Evolutionary conservation across 2,329 filamentous ascomycete species (phyloP).

Genomic region (Stemphylium beticola): DNA sequence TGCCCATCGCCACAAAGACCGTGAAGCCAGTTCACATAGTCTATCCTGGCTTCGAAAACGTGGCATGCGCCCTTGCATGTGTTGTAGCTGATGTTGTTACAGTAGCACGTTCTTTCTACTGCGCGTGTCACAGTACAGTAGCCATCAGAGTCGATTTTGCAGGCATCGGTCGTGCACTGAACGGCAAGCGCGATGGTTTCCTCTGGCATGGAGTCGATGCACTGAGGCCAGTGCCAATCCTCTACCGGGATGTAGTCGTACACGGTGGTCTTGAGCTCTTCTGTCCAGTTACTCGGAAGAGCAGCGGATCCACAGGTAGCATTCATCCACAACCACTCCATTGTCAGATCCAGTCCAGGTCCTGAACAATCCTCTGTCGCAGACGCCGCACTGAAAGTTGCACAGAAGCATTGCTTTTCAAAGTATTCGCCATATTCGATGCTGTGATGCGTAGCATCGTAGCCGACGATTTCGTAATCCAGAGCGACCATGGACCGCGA

Average conservation of each 20-base stretch:
- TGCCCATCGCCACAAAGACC: slow-evolving; percentile 35
- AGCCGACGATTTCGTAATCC: slow-evolving; percentile 43
- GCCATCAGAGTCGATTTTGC: slow-evolving; percentile 35
- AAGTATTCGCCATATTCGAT: slow-evolving; percentile 37
- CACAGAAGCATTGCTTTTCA: slow-evolving; percentile 44
- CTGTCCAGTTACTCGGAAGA: slow-evolving; percentile 34
- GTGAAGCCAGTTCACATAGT: slow-evolving; percentile 42
- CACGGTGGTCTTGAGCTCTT: slow-evolving; percentile 32
- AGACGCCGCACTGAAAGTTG: slow-evolving; percentile 21
- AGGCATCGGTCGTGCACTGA: slow-evolving; percentile 42
- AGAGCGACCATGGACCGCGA: slow-evolving; percentile 36
- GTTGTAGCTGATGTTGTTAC: slow-evolving; percentile 35
- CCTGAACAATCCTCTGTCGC: slow-evolving; percentile 26
- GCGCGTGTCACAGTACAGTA: slow-evolving; percentile 38
- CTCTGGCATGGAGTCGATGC: slow-evolving; percentile 30
- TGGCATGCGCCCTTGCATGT: slow-evolving; percentile 38
- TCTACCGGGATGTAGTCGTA: slow-evolving; percentile 36
- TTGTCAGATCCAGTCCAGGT: slow-evolving; percentile 30
- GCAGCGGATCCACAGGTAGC: slow-evolving; percentile 38
- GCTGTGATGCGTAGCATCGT: slow-evolving; percentile 28
- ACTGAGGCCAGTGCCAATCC: slow-evolving; percentile 40
- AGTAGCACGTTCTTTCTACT: slow-evolving; percentile 40
- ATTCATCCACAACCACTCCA: slow-evolving; percentile 41
- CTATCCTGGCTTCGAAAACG: slow-evolving; percentile 38
- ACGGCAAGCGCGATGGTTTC: slow-evolving; percentile 23